Conservation (phyloP, 192 early-diverging fungal species). For the Cladochytrium replicatum region DNA sequence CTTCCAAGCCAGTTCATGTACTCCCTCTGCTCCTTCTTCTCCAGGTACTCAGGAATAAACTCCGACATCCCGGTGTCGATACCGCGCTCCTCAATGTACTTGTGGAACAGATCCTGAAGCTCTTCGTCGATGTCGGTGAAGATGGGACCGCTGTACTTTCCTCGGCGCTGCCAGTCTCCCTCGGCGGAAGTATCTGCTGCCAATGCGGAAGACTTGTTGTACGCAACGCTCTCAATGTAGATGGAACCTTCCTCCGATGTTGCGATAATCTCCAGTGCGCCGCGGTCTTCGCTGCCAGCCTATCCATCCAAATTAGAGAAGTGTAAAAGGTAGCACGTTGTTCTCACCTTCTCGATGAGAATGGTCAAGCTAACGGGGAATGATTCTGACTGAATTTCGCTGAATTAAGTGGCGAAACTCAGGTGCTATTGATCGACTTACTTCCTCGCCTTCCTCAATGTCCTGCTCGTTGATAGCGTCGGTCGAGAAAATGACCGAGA, state of each 20-base stretch:
- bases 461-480: slow-evolving; percentile 71
- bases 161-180: slow-evolving; percentile 80
- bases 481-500: slow-evolving; percentile 78
- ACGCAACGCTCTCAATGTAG: slow-evolving; percentile 73
- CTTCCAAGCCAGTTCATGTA: slow-evolving; percentile 79
- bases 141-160: slow-evolving; percentile 81
- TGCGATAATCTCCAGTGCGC: slow-evolving; percentile 72
- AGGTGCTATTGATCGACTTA: not conserved
- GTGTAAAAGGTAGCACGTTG: slow-evolving; percentile 9
- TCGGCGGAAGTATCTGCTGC: slow-evolving; percentile 59
- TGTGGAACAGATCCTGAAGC: slow-evolving; percentile 43
- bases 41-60: slow-evolving; percentile 82
- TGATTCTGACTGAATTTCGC: not conserved
- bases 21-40: slow-evolving; percentile 93
- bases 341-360: slow-evolving; percentile 78
- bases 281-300: slow-evolving; percentile 39
- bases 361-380: slow-evolving; percentile 73
- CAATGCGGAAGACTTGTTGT: slow-evolving; percentile 51
- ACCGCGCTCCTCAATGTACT: slow-evolving; percentile 73
- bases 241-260: slow-evolving; percentile 75
- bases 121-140: slow-evolving; percentile 83
- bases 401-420: not conserved
- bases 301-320: slow-evolving; percentile 10
- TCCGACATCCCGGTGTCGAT: slow-evolving; percentile 71
- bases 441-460: slow-evolving; percentile 48